Base-by-base conservation (phyloP, 2,329 filamentous ascomycete species). In the Claviceps digitariae region DNA sequence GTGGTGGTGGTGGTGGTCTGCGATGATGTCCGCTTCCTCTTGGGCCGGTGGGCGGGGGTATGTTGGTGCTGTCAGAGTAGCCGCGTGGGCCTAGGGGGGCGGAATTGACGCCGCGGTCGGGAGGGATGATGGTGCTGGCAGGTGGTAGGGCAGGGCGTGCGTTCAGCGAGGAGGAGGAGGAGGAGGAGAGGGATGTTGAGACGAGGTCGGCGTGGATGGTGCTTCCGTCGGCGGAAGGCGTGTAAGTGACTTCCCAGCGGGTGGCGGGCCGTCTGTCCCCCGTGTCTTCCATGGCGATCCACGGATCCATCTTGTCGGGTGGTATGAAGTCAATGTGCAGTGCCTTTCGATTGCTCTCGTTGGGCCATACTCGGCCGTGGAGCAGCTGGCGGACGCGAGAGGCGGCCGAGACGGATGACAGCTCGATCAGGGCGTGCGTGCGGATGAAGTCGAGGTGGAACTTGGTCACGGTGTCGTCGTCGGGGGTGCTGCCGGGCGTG, bases 311-410 rank as follows among this genome's bases (percentile, higher is more conserved):
- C 57, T 82, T 80, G 27, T 88, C 82, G 20, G 85, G 78, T 0
- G 91, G 91, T 21, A 97, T 77, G 65, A 93, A 97, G 66, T 98
- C 93, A 3, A 88, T 87, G 79, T 85, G 94, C 1, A 97, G 75
- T 1, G 83, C 77, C 66, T 93, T 94, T 34, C 93, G 79, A 59
- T 84, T 87, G 55, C 84, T 82, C 69, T 97, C 91, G 55, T 90
- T 81, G 1, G 91, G 91, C 88, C 90, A 97, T 38, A 90, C 78
- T 23, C 78, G 78, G 54, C 82, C 80, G 67, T 98, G 91, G 2
- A 97, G 73, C 2, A 79, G 78, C 10, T 81, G 77, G 49, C 91
- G 85, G 9, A 87, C 90, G 23, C 88, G 79, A 0, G 84, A 82
- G 4, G 93, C 93, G 3, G 86, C 83, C 2, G 82, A 73, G 10